Evolutionary conservation across 768 basidiomycete genomes (phyloP), one percentile per base, ranked within the genome.

Genomic region (Cubamyces lactineus): DNA sequence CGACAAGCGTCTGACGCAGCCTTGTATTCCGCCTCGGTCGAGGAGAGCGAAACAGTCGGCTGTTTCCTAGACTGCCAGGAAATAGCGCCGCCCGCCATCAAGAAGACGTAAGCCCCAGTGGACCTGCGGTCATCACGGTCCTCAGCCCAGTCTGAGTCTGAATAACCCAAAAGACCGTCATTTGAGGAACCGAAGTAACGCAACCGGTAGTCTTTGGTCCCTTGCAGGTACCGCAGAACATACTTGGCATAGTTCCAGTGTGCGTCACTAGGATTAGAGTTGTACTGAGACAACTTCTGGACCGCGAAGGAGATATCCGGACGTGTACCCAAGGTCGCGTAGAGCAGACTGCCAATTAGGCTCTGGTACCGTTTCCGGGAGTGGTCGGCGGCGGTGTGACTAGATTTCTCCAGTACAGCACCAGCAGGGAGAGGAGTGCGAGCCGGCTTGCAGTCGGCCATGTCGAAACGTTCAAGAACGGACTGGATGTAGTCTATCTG

Each of bases 1-100:
- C 62, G 62, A 2, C 71, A 60, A 7, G 75, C 70, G 47, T 74
- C 64, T 5, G 71, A 63, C 4, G 68, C 49, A 0, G 78, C 71
- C 30, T 75, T 72, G 61, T 80, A 79, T 62, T 80, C 77, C 1
- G 76, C 72, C 59, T 79, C 75, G 0, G 71, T 71, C 0, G 76
- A 76, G 3, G 76, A 78, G 3, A 71, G 65, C 0, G 76, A 70
- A 0, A 78, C 71, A 0, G 70, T 67, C 13, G 67, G 59, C 59
- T 59, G 51, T 21, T 54, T 62, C 39, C 54, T 57, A 17, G 53
- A 58, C 2, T 40, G 52, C 73, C 73, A 82, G 2, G 74, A 70
- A 9, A 80, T 69, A 0, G 74, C 59, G 1, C 67, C 69, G 1
- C 70, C 69, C 4, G 65, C 68, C 38, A 75, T 46, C 38, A 73